A percentile compares a stretch with the other conserved stretches of the same genome.
Evolutionary conservation across 176 grass and related monocot species (phyloP).

Genomic region (Aegilops sharonensis): DNA sequence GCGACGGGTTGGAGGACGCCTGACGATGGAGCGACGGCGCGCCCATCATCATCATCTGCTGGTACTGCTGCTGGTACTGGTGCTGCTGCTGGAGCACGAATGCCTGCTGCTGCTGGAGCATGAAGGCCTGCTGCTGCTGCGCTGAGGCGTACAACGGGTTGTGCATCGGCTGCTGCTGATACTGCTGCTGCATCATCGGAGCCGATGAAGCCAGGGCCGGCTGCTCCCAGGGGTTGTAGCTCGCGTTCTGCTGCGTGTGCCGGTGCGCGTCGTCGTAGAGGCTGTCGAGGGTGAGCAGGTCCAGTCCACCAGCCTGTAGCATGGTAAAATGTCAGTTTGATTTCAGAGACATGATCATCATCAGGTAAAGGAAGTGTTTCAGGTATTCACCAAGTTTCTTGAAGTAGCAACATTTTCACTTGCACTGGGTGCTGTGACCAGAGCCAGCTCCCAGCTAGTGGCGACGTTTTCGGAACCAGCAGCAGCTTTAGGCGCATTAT

Average conservation of each 20-base stretch:
- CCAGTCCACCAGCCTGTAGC: conserved; percentile 76
- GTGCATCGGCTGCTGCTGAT: conserved; percentile 46
- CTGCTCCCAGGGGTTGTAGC: conserved; percentile 91
- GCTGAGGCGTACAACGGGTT: conserved; percentile 73
- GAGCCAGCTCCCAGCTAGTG: conserved; percentile 88
- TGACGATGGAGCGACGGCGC: conserved; percentile 36
- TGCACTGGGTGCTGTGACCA: conserved; percentile 62
- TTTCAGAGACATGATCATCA: not conserved
- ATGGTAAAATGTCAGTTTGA: not conserved
- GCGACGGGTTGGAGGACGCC: conserved; percentile 57
- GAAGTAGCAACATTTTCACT: conserved; percentile 57
- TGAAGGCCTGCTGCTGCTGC: conserved; percentile 70
- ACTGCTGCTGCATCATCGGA: conserved; percentile 27
- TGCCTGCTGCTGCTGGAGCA: conserved; percentile 74
- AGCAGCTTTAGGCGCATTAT: conserved; percentile 46
- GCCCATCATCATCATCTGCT: conserved; percentile 60
- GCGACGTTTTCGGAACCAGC: conserved; percentile 39
- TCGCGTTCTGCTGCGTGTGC: conserved; percentile 51
- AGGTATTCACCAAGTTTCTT: conserved; percentile 62
- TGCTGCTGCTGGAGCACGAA: conserved; percentile 62
- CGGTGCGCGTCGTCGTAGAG: conserved; percentile 75
- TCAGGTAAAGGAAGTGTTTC: not conserved
- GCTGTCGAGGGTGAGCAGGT: conserved; percentile 80
- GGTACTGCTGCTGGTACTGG: not conserved
- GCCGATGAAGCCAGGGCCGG: conserved; percentile 30